Percentiles rank a stretch among this genome's conserved stretches.
phyloP scores from a whole-genome alignment of 345 rosid species.

The Adansonia digitata region DNA sequence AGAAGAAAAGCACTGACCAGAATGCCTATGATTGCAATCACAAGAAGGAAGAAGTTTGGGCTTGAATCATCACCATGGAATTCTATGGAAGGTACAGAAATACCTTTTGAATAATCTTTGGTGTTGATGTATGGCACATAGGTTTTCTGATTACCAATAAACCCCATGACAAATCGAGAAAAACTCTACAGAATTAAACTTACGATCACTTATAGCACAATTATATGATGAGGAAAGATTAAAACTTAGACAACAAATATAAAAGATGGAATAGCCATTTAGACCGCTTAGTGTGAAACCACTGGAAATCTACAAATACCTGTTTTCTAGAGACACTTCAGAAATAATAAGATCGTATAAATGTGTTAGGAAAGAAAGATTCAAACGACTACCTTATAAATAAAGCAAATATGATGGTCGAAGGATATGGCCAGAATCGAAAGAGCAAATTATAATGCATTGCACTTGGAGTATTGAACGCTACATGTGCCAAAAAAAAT shows the following conservation, averaged over 20 bases:
- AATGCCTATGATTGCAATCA: constrained; percentile 70
- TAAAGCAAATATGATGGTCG: not conserved
- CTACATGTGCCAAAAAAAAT: not conserved
- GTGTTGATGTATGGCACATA: constrained; percentile 49
- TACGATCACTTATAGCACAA: not conserved
- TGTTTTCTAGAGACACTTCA: not conserved
- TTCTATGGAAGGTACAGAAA: constrained; percentile 41
- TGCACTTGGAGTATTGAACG: not conserved
- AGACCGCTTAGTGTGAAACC: not conserved
- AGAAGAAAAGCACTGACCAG: constrained; percentile 78
- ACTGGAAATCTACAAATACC: not conserved
- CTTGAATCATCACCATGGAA: constrained; percentile 37
- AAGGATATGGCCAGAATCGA: not conserved
- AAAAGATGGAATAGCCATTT: not conserved
- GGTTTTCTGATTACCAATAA: constrained; percentile 35
- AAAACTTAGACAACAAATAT: not conserved
- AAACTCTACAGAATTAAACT: not conserved
- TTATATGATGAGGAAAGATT: not conserved
- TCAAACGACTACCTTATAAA: no score
- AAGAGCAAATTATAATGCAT: no score
- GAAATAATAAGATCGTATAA: no score
- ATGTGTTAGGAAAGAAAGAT: no score
- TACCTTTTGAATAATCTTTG: constrained; percentile 75
- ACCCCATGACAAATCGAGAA: constrained; percentile 28
- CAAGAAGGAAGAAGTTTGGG: constrained; percentile 68